phyloP scores from a whole-genome alignment of 2,329 filamentous ascomycete genomes.

The Sclerotinia nivalis region DNA sequence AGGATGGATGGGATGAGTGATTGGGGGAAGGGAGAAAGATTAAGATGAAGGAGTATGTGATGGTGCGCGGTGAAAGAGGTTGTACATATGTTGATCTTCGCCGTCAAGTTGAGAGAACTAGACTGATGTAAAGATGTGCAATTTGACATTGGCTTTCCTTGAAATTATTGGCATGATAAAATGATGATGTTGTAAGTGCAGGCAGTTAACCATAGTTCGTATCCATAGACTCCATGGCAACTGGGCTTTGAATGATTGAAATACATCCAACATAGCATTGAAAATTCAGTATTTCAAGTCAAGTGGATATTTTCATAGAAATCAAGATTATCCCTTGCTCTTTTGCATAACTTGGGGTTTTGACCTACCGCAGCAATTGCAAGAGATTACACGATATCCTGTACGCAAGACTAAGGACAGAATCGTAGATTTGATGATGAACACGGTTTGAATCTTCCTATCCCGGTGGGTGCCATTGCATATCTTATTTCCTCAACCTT shows the following conservation, averaged over 20 bases:
- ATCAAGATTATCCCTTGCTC: not conserved
- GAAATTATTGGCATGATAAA: not conserved
- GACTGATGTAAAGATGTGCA: not conserved
- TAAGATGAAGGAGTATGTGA: not conserved
- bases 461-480: not conserved
- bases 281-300: too few relatives aligned
- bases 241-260: not conserved
- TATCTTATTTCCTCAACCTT: not conserved
- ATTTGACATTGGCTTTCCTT: not conserved
- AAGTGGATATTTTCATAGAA: not conserved
- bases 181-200: not conserved
- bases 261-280: not conserved
- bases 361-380: not conserved
- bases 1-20: too few relatives aligned
- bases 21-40: not conserved
- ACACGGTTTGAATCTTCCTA: not conserved
- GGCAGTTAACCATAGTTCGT: rapidly evolving
- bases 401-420: not conserved
- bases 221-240: not conserved
- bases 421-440: not conserved
- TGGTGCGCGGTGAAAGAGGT: not conserved
- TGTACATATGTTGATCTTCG: not conserved
- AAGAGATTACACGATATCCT: not conserved
- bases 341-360: not conserved
- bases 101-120: rapidly evolving